phyloP scores from a whole-genome alignment of 306 rosid species.

The Trifolium pratense region DNA sequence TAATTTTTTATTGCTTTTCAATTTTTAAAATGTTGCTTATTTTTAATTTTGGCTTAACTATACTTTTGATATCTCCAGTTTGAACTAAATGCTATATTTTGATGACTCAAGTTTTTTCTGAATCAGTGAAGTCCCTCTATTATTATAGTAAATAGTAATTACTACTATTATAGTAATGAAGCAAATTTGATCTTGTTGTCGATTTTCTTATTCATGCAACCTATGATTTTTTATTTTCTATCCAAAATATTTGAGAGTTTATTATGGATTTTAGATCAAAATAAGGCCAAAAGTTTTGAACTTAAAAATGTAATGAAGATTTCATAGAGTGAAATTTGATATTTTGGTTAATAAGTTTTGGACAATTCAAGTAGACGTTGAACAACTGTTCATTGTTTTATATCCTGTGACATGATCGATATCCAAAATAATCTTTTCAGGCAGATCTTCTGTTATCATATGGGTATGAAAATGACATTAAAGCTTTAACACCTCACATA shows the following conservation, averaged over 20 bases:
- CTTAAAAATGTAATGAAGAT: not conserved
- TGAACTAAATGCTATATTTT: not conserved
- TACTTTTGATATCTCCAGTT: not conserved
- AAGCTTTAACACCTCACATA: conserved; percentile 74
- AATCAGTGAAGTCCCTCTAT: not conserved
- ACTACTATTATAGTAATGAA: not conserved
- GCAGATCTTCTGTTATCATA: conserved; percentile 95
- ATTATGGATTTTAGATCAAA: not conserved
- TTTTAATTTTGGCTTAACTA: not conserved
- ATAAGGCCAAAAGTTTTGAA: not conserved
- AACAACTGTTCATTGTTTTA: conserved; percentile 13
- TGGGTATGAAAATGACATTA: conserved; percentile 89
- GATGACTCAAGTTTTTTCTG: not conserved
- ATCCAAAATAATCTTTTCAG: conserved; percentile 57
- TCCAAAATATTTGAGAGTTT: not conserved
- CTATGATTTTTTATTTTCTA: not conserved
- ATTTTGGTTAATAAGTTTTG: conserved; percentile 2
- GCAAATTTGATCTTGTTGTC: not conserved
- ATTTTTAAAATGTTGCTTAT: not conserved
- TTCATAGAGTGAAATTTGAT: conserved; percentile 6
- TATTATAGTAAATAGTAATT: too few species aligned
- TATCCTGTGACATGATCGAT: conserved; percentile 18
- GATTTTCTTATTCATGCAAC: not conserved
- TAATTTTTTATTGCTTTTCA: not conserved
- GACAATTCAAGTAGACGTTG: conserved; percentile 4